Base-by-base conservation (phyloP, 2,329 filamentous ascomycete genomes). In the Diaporthe longicolla region DNA sequence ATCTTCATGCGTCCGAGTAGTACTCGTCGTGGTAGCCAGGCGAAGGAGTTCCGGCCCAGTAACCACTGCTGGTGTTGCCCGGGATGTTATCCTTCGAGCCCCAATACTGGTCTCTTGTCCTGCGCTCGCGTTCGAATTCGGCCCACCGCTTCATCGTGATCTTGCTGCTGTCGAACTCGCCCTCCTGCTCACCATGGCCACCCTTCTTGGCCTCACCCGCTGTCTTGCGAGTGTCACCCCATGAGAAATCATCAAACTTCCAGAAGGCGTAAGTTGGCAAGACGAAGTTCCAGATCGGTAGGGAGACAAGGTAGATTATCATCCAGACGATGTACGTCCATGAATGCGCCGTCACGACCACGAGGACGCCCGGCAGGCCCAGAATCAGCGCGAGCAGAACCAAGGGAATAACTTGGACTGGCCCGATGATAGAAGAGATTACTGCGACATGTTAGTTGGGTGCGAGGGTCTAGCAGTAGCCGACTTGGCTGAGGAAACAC, bases 161-260 rank as follows among this genome's bases (percentile, higher is more conserved):
- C 90, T 98, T 97, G 84, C 93, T 97, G 83, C 94, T 97, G 84
- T 99, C 97, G 80, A 99, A 99, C 84, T 98, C 97, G 77, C 97
- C 97, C 84, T 98, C 95, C 76, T 93, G 93, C 80, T 96, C 95
- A 76, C 95, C 92, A 24, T 75, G 74, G 43, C 94, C 94, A 3
- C 90, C 94, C 85, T 96, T 97, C 87, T 96, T 95, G 19, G 91
- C 93, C 81, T 98, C 96, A 37, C 95, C 95, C 0, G 93, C 94
- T 54, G 96, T 98, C 90, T 98, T 97, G 76, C 97, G 92, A 72
- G 97, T 99, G 77, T 99, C 97, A 80, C 97, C 97, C 97, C 97
- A 99, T 73, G 94, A 97, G 88, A 99, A 99, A 86, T 99, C 97
- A 82, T 99, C 97, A 82, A 99, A 99, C 86, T 99, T 98, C 97